Evolutionary conservation across 139 green algal genomes (phyloP).

Genomic region (Gonium pectorale): DNA sequence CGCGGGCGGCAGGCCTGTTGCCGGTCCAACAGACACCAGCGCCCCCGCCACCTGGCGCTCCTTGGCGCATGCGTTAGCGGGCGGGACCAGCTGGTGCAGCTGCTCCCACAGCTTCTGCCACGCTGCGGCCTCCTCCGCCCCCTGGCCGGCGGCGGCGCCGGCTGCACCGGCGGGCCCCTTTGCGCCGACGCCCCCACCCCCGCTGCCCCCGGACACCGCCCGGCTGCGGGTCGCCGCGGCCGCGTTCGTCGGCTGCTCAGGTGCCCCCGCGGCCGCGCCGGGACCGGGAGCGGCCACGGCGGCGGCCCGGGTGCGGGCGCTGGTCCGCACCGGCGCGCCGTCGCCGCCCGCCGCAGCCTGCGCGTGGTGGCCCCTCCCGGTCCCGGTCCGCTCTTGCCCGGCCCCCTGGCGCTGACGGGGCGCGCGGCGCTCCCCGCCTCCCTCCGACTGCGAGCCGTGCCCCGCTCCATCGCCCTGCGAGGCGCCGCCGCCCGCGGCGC

Average conservation of each 20-base stretch:
- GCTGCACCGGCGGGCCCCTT: not conserved
- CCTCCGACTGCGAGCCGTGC: not conserved
- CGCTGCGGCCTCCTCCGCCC: not conserved
- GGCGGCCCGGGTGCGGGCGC: not conserved
- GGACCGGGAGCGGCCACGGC: not conserved
- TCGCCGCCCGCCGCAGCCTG: not conserved
- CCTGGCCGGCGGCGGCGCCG: not conserved
- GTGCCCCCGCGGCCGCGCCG: too few species aligned
- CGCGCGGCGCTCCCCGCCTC: not conserved
- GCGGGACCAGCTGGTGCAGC: too few species aligned
- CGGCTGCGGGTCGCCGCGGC: too few species aligned
- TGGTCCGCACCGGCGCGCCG: conserved; percentile 3
- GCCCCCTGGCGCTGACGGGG: not conserved
- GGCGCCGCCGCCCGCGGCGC: too few species aligned
- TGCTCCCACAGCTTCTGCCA: conserved; percentile 13
- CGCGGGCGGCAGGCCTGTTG: too few species aligned
- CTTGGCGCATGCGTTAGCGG: too few species aligned
- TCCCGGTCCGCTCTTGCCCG: not conserved
- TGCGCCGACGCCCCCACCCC: not conserved
- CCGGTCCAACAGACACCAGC: too few species aligned
- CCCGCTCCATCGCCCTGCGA: too few species aligned
- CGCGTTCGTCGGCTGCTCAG: too few species aligned
- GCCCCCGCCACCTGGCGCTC: too few species aligned
- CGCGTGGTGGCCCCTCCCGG: not conserved
- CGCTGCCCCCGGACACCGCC: not conserved